phyloP scores from a whole-genome alignment of 2,329 filamentous ascomycete genomes.

The Cladosporium sp. region DNA sequence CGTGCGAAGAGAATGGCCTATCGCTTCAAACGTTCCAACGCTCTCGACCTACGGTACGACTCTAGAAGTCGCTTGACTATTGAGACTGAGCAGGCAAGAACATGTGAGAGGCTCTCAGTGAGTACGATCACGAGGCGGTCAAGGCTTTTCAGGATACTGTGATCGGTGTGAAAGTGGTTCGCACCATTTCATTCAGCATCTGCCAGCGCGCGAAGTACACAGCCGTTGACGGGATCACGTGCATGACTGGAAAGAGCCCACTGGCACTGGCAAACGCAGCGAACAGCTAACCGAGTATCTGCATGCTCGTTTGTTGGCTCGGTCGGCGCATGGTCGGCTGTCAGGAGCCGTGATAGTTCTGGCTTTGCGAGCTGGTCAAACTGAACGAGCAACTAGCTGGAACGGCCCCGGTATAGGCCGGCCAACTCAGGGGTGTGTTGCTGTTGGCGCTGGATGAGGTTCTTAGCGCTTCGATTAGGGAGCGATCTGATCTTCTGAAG shows the following conservation, averaged over 20 bases:
- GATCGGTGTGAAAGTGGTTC: conserved; percentile 70
- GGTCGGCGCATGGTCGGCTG: too few species aligned
- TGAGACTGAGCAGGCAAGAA: conserved; percentile 40
- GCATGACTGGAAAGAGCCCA: conserved; percentile 63
- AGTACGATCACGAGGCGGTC: conserved; percentile 13
- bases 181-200: conserved; percentile 74
- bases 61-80: conserved; percentile 27
- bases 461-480: too few species aligned
- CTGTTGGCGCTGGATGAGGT: too few species aligned
- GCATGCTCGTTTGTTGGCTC: conserved; percentile 71
- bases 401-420: too few species aligned
- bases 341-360: too few species aligned
- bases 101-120: conserved; percentile 65
- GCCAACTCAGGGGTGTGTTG: too few species aligned
- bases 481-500: too few species aligned
- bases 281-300: conserved; percentile 67
- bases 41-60: conserved; percentile 25
- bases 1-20: conserved; percentile 48
- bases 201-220: conserved; percentile 74
- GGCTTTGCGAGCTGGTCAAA: too few species aligned
- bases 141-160: too few species aligned
- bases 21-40: conserved; percentile 20
- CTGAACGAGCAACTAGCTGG: too few species aligned
- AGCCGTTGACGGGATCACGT: conserved; percentile 66
- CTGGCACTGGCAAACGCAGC: conserved; percentile 66